These are phyloP conservation scores for Coniella vitis DNA, from an alignment of 2,329 filamentous ascomycete genomes.

Conservation along the genomic window DNA sequence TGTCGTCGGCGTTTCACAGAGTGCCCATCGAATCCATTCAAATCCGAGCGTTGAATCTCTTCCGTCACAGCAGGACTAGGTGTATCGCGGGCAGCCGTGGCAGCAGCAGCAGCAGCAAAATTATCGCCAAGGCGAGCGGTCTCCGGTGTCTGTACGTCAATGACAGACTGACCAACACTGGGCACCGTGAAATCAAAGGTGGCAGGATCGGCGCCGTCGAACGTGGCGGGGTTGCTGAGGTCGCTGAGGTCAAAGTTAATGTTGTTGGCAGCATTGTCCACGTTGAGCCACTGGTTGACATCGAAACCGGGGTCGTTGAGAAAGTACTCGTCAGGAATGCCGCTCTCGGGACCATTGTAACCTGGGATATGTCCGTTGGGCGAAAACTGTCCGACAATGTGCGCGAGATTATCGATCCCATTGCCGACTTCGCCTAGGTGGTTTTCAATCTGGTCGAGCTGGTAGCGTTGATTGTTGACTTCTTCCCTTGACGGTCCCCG, in stretches of 20 bases:
- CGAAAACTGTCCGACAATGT: conserved; percentile 6
- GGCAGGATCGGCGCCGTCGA: conserved; percentile 16
- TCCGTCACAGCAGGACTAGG: conserved; percentile 44
- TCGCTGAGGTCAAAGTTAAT: conserved; percentile 42
- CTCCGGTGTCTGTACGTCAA: background rate
- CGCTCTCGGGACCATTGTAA: background rate
- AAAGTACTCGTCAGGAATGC: conserved; percentile 23
- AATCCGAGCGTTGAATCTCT: conserved; percentile 40
- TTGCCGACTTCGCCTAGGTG: conserved; percentile 22
- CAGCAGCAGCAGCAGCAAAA: conserved; percentile 14
- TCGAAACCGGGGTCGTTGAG: conserved; percentile 39
- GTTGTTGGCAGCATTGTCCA: conserved; percentile 36
- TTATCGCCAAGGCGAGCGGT: background rate
- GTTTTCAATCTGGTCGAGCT: conserved; percentile 64
- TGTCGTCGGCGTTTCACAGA: conserved; percentile 27
- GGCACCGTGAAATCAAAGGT: conserved; percentile 13
- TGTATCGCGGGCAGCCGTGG: conserved; percentile 26
- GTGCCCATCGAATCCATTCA: conserved; percentile 24
- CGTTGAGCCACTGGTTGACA: conserved; percentile 34
- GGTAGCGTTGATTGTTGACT: background rate
- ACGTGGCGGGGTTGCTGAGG: conserved; percentile 26
- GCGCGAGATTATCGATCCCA: conserved; percentile 24
- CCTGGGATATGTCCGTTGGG: conserved; percentile 11
- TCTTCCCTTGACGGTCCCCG: conserved; percentile 7
- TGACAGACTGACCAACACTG: background rate